A percentile compares a stretch with the other conserved stretches of the same genome.
Conservation (phyloP, 441 rosid species). For the Gossypium gossypioides region DNA sequence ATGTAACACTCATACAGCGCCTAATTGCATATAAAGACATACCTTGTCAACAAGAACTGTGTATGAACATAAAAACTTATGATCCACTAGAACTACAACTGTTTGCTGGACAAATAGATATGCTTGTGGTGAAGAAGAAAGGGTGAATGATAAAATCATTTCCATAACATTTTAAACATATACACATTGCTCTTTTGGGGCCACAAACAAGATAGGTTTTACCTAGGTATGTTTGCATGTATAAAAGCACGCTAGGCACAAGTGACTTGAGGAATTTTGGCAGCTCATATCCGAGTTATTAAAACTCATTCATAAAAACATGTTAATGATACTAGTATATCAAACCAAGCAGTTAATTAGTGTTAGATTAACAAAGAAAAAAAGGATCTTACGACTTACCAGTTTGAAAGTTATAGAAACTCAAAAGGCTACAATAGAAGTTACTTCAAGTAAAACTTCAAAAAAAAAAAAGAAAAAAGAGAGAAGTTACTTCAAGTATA, state of each 20-base stretch:
- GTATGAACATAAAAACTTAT: not conserved
- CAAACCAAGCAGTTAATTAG: not conserved
- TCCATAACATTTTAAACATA: not conserved
- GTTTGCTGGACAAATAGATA: not conserved
- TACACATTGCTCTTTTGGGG: not conserved
- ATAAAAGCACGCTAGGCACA: not conserved
- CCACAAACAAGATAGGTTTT: not conserved
- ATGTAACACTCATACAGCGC: not conserved
- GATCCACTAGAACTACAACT: not conserved
- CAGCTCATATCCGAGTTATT: not conserved
- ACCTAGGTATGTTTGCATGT: not conserved
- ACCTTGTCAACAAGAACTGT: not conserved
- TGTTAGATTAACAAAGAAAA: not conserved
- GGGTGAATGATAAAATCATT: not conserved
- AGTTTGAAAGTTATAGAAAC: not conserved
- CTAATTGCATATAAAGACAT: not conserved
- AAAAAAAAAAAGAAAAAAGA: no score
- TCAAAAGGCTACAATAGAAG: not conserved
- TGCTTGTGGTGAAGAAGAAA: not conserved
- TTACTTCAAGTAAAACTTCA: no score
- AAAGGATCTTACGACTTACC: not conserved
- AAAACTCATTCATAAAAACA: not conserved
- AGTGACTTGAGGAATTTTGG: not conserved
- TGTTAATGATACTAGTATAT: not conserved
- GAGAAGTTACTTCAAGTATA: not conserved